phyloP scores from a whole-genome alignment of 768 basidiomycete species.

The Boletus subparvulus region DNA sequence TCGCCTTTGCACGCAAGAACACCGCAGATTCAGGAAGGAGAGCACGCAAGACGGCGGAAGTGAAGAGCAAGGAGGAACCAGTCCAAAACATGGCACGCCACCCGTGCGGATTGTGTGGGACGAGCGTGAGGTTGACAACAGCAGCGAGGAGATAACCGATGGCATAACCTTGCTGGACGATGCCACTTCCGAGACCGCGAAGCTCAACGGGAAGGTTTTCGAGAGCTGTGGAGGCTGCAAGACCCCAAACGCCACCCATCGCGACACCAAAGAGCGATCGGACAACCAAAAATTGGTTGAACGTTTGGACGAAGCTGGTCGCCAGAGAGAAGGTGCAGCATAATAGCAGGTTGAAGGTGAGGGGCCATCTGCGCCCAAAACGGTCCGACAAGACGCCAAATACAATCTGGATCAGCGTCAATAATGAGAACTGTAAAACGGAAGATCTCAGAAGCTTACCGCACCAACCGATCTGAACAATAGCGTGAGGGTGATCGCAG shows the following conservation, averaged over 20 bases:
- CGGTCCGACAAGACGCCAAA: conserved; percentile 86
- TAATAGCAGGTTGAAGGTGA: conserved; percentile 72
- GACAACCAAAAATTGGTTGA: conserved; percentile 72
- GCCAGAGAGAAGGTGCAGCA: conserved; percentile 74
- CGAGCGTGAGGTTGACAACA: conserved; percentile 72
- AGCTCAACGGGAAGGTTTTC: conserved; percentile 90
- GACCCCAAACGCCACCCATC: conserved; percentile 91
- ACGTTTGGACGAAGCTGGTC: conserved; percentile 78
- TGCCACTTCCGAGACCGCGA: conserved; percentile 82
- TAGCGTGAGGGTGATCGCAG: conserved; percentile 87
- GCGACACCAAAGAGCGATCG: conserved; percentile 82
- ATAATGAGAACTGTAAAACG: not conserved
- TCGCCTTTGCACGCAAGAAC: conserved; percentile 65
- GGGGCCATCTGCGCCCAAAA: conserved; percentile 91
- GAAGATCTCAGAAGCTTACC: conserved; percentile 31
- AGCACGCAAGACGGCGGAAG: conserved; percentile 65
- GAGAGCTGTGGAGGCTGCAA: conserved; percentile 78
- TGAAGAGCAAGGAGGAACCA: conserved; percentile 65
- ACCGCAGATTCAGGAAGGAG: conserved; percentile 76
- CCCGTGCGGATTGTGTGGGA: conserved; percentile 29
- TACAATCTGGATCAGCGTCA: conserved; percentile 40
- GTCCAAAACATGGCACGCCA: conserved; percentile 89
- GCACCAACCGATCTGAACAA: conserved; percentile 83
- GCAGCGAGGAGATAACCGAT: conserved; percentile 85
- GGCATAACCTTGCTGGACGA: conserved; percentile 92